These are phyloP conservation scores for Phytophthora tubulina DNA, from an alignment of 352 stramenopile species.

Conservation along the genomic window DNA sequence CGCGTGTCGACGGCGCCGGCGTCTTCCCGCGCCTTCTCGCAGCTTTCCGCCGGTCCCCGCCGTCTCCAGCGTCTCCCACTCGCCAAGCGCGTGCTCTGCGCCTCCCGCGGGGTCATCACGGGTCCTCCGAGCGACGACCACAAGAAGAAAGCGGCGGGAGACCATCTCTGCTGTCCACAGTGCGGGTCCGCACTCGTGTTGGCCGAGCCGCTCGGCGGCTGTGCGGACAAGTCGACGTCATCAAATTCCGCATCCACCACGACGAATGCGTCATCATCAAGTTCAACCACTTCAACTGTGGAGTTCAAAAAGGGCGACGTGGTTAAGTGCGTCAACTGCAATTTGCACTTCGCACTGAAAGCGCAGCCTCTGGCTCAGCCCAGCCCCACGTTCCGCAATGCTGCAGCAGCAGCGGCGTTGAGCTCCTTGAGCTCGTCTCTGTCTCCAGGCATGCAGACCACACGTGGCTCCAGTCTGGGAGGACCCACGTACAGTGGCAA, in stretches of 20 bases:
- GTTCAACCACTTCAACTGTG: conserved; percentile 15
- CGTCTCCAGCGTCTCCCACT: conserved; percentile 6
- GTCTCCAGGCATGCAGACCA: conserved; percentile 53
- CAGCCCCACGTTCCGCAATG: conserved; percentile 65
- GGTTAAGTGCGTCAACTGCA: conserved; percentile 78
- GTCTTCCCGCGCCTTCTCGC: conserved; percentile 28
- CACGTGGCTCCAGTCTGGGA: conserved; percentile 50
- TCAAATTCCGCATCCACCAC: conserved; percentile 5
- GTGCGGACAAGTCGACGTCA: conserved; percentile 41
- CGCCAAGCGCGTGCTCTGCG: not conserved
- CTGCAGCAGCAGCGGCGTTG: conserved; percentile 65
- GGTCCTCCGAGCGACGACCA: conserved; percentile 24
- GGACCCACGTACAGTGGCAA: conserved; percentile 37
- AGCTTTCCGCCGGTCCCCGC: not conserved
- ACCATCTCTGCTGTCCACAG: conserved; percentile 72
- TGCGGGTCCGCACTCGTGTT: conserved; percentile 68
- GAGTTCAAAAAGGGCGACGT: conserved; percentile 83
- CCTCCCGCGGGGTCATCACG: conserved; percentile 22
- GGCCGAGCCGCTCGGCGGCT: conserved; percentile 39
- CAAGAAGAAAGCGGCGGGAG: conserved; percentile 31
- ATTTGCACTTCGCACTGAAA: conserved; percentile 80
- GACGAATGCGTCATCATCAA: conserved; percentile 28
- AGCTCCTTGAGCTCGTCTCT: conserved; percentile 77
- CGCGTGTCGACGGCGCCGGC: conserved; percentile 7
- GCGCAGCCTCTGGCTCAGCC: conserved; percentile 38